These are phyloP conservation scores for Cubamyces sp. DNA, from an alignment of 768 basidiomycete species.

Conservation along the genomic window DNA sequence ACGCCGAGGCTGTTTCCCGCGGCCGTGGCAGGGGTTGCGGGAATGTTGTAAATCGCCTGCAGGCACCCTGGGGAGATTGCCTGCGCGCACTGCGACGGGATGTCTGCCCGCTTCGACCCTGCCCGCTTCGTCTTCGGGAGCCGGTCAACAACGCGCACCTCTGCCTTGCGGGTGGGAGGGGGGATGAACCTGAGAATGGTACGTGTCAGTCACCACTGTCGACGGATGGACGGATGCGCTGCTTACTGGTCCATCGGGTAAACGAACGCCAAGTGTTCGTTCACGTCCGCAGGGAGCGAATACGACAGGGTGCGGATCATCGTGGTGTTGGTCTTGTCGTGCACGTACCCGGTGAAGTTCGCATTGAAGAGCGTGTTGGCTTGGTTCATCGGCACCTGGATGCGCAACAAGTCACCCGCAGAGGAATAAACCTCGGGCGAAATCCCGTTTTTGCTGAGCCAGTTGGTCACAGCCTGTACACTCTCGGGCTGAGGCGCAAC, in stretches of 20 bases:
- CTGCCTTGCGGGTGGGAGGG: slow-evolving; percentile 13
- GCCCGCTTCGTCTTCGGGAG: background rate
- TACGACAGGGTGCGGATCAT: slow-evolving; percentile 42
- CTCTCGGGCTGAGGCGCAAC: slow-evolving; percentile 32
- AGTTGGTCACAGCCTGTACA: slow-evolving; percentile 31
- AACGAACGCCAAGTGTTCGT: slow-evolving; percentile 36
- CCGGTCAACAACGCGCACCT: slow-evolving; percentile 2
- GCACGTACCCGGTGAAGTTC: slow-evolving; percentile 39
- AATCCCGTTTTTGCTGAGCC: slow-evolving; percentile 34
- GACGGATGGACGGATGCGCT: background rate
- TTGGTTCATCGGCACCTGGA: slow-evolving; percentile 35
- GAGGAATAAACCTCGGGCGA: slow-evolving; percentile 30
- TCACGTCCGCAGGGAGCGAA: slow-evolving; percentile 39
- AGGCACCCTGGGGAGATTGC: slow-evolving; percentile 35
- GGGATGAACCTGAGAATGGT: slow-evolving; percentile 17
- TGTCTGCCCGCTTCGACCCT: slow-evolving; percentile 6
- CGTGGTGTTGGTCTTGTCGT: slow-evolving; percentile 35
- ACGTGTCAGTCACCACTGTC: background rate
- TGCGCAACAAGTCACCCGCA: slow-evolving; percentile 40
- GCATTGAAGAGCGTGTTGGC: slow-evolving; percentile 42
- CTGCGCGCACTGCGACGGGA: slow-evolving; percentile 28
- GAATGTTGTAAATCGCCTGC: slow-evolving; percentile 41
- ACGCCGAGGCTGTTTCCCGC: slow-evolving; percentile 36
- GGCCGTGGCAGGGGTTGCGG: slow-evolving; percentile 37
- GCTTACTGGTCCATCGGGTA: slow-evolving; percentile 37